A percentile compares a stretch with the other conserved stretches of the same genome.
Evolutionary conservation across 192 early-diverging fungal species (phyloP).

Genomic region (Oehlia diaphana): DNA sequence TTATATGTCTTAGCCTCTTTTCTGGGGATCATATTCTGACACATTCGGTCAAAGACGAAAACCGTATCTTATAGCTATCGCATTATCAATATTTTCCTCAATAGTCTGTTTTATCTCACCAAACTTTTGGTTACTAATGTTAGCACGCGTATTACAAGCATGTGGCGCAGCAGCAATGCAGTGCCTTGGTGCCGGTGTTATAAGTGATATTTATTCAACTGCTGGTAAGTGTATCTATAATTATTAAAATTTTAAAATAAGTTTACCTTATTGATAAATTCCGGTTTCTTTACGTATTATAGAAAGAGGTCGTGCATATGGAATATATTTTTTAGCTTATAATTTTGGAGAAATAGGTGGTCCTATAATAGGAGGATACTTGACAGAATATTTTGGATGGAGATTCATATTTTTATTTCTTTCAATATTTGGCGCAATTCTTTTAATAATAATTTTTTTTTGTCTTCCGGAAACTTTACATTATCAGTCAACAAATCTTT

Average conservation of each 20-base stretch:
- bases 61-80: constrained; percentile 38
- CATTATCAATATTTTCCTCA: constrained; percentile 39
- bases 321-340: background rate
- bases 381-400: constrained; percentile 7
- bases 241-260: background rate
- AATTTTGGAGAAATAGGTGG: background rate
- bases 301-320: constrained; percentile 1
- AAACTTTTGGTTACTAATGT: constrained; percentile 43
- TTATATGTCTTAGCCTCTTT: constrained; percentile 36
- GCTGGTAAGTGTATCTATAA: constrained; percentile 1
- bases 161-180: constrained; percentile 13
- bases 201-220: constrained; percentile 37
- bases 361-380: background rate
- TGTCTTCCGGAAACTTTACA: constrained; percentile 20
- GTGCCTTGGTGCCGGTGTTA: constrained; percentile 36
- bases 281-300: background rate
- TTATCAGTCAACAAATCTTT: background rate
- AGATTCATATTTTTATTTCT: constrained; percentile 12
- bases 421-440: background rate
- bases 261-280: background rate
- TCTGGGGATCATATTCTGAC: constrained; percentile 45
- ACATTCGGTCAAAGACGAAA: constrained; percentile 34
- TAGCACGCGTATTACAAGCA: constrained; percentile 39
- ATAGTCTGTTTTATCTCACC: constrained; percentile 36
- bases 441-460: background rate